Evolutionary conservation across 805 yeast genomes (phyloP).

Genomic region (Pichia eremophila): DNA sequence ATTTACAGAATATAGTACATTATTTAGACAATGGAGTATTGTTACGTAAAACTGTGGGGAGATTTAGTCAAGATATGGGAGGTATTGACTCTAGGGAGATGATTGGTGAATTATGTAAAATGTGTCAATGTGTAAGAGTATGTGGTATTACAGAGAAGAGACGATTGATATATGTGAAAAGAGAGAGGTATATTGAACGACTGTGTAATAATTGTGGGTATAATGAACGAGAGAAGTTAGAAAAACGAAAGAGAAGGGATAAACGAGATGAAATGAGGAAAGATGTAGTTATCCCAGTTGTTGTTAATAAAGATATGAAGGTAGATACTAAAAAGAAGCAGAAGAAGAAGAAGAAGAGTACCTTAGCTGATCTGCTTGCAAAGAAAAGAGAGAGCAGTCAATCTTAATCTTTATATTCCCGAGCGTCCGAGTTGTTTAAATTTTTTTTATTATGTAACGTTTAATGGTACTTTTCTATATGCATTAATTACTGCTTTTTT

Average conservation of each 20-base stretch:
- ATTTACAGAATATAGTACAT: neutral
- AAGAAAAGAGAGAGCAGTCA: neutral
- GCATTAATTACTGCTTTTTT: too few species aligned
- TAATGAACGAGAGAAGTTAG: constrained; percentile 3
- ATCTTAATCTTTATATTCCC: neutral
- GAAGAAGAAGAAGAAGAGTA: constrained; percentile 21
- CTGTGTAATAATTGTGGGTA: neutral
- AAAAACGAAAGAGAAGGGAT: constrained; percentile 1
- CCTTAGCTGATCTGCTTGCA: constrained; percentile 9
- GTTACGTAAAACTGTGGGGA: neutral
- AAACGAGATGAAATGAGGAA: neutral
- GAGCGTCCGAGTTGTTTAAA: too few species aligned
- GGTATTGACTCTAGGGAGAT: too few species aligned
- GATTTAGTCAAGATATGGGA: neutral
- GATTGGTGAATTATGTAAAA: neutral
- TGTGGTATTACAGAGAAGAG: neutral
- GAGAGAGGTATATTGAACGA: neutral
- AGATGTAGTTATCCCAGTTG: neutral
- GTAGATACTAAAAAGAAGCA: constrained; percentile 12
- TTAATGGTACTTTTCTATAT: too few species aligned
- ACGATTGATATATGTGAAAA: neutral
- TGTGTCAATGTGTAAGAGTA: neutral
- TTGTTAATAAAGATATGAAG: neutral
- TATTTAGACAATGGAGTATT: neutral
- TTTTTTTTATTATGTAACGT: too few species aligned